Evolutionary conservation across 1,284 basidiomycete species (phyloP).

Genomic region (Wallemia mellicola): DNA sequence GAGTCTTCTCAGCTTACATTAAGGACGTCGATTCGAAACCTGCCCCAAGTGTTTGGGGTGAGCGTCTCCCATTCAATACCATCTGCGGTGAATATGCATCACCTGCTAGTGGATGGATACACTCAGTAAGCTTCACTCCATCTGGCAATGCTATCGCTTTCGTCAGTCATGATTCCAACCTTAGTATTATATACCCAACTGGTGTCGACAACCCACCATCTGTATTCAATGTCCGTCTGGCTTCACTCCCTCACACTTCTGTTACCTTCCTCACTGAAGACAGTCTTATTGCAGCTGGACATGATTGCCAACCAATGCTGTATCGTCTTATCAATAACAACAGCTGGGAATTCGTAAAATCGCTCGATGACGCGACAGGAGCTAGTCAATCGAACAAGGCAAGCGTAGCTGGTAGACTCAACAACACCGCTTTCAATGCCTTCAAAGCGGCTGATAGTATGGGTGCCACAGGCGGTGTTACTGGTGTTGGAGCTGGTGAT

Average conservation of each 20-base stretch:
- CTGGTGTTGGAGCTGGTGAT: slow-evolving; percentile 20
- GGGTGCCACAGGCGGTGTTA: slow-evolving; percentile 26
- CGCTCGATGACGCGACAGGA: slow-evolving; percentile 33
- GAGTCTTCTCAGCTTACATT: slow-evolving; percentile 96
- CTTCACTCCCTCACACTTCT: slow-evolving; percentile 47
- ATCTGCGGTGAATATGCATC: slow-evolving; percentile 77
- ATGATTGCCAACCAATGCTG: slow-evolving; percentile 85
- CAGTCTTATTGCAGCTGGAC: slow-evolving; percentile 62
- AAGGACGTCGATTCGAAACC: slow-evolving; percentile 97
- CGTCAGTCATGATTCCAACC: slow-evolving; percentile 66
- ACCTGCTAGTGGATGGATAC: slow-evolving; percentile 85
- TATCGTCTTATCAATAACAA: slow-evolving; percentile 27
- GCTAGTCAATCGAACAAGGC: slow-evolving; percentile 17
- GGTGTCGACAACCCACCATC: slow-evolving; percentile 23
- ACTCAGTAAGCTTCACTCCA: slow-evolving; percentile 80
- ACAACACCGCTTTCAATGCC: slow-evolving; percentile 77
- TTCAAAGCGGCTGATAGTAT: slow-evolving; percentile 79
- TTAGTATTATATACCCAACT: slow-evolving; percentile 58
- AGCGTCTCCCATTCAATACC: slow-evolving; percentile 89
- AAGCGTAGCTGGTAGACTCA: slow-evolving; percentile 41
- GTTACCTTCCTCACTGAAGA: slow-evolving; percentile 59
- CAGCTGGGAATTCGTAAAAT: slow-evolving; percentile 43
- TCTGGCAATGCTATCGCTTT: slow-evolving; percentile 77
- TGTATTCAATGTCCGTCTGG: slow-evolving; percentile 38
- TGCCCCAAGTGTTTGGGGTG: slow-evolving; percentile 73